phyloP scores from a whole-genome alignment of 306 rosid species.

The Pterocarpus macrocarpus region DNA sequence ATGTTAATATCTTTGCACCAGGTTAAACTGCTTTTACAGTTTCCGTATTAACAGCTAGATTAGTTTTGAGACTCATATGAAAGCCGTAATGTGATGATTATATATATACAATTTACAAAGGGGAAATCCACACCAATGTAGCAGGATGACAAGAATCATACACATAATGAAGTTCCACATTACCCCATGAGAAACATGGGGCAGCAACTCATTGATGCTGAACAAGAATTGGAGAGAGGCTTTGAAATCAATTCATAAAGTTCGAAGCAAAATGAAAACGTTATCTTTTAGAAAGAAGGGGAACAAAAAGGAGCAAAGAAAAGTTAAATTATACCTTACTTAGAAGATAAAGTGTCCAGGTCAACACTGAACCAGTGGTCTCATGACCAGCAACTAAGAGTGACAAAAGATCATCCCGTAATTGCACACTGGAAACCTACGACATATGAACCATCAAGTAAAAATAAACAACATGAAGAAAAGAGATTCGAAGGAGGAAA shows the following conservation, averaged over 20 bases:
- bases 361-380: constrained; percentile 92
- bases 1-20: constrained; percentile 5
- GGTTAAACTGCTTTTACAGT: constrained; percentile 19
- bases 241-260: constrained; percentile 33
- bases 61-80: not conserved
- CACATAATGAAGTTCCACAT: constrained; percentile 6
- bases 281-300: not conserved
- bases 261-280: not conserved
- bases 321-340: constrained; percentile 76
- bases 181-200: constrained; percentile 13
- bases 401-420: constrained; percentile 93
- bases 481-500: constrained; percentile 10
- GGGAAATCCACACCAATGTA: not conserved
- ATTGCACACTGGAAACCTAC: constrained; percentile 89
- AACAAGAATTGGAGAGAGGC: constrained; percentile 25
- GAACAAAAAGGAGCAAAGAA: not conserved
- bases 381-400: constrained; percentile 97
- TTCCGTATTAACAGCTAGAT: constrained; percentile 25
- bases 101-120: constrained; percentile 11
- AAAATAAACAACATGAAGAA: constrained; percentile 39
- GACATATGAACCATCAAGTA: constrained; percentile 35
- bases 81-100: constrained; percentile 1
- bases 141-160: constrained; percentile 26
- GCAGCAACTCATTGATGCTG: constrained; percentile 18
- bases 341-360: constrained; percentile 97